A percentile compares a stretch with the other conserved stretches of the same genome.
Conservation (phyloP, 768 basidiomycete species). For the Boletus rufocinnamomeus region DNA sequence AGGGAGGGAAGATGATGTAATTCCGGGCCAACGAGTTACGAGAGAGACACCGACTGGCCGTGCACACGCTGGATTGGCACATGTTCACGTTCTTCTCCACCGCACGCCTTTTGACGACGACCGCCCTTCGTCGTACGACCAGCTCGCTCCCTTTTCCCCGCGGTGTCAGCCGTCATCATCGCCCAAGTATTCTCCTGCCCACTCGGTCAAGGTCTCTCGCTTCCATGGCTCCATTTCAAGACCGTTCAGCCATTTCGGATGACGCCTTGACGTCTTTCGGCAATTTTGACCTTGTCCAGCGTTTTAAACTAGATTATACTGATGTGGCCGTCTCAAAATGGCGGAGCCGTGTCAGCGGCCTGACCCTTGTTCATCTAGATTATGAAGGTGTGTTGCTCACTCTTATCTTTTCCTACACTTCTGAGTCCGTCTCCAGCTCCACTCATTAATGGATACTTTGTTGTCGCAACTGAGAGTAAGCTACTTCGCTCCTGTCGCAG, state of each 20-base stretch:
- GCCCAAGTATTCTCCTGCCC: neutral
- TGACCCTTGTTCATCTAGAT: slow-evolving; percentile 87
- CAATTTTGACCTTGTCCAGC: slow-evolving; percentile 83
- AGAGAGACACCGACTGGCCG: too few relatives aligned
- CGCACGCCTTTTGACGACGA: slow-evolving; percentile 14
- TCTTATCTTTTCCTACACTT: slow-evolving; percentile 2
- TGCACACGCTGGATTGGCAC: neutral
- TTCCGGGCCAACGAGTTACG: neutral
- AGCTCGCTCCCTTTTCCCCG: slow-evolving; percentile 1
- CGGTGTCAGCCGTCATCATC: slow-evolving; percentile 3
- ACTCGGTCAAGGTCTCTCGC: slow-evolving; percentile 20
- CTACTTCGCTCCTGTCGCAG: neutral
- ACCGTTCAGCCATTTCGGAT: slow-evolving; percentile 21
- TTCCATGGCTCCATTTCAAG: slow-evolving; percentile 33
- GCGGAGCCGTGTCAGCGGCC: slow-evolving; percentile 83
- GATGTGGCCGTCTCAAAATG: slow-evolving; percentile 86
- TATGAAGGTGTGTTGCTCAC: slow-evolving; percentile 67
- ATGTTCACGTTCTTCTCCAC: slow-evolving; percentile 37
- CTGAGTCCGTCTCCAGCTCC: slow-evolving; percentile 55
- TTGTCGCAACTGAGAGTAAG: slow-evolving; percentile 87
- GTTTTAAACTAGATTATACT: slow-evolving; percentile 72
- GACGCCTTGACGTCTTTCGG: slow-evolving; percentile 47
- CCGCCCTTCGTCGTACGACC: slow-evolving; percentile 16
- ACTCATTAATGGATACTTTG: slow-evolving; percentile 89
- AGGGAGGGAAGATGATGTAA: slow-evolving; percentile 20